Conservation (phyloP, 2,329 filamentous ascomycete species). For the Colletotrichum sp. region DNA sequence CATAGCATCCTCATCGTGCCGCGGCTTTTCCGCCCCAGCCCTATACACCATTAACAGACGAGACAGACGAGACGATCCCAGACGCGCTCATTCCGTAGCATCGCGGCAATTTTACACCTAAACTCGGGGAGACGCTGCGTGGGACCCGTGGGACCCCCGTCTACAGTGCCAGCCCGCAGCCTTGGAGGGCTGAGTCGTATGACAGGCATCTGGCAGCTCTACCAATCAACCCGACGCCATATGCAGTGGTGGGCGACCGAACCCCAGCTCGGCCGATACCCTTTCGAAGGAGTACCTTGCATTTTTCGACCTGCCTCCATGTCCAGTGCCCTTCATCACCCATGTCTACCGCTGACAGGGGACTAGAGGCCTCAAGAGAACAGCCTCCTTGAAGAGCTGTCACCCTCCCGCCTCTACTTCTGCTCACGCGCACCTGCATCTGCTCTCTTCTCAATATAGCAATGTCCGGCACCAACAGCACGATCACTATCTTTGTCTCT, state of each 20-base stretch:
- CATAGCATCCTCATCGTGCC: neutral
- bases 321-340: constrained; percentile 18
- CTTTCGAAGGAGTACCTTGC: constrained; percentile 27
- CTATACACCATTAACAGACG: neutral
- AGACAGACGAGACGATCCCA: constrained; percentile 11
- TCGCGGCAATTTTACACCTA: constrained; percentile 16
- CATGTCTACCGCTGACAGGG: constrained; percentile 30
- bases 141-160: constrained; percentile 8
- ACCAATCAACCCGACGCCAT: constrained; percentile 19
- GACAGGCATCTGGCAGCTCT: constrained; percentile 15
- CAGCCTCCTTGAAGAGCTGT: constrained; percentile 25
- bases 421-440: constrained; percentile 25
- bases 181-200: constrained; percentile 22
- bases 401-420: constrained; percentile 25
- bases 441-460: constrained; percentile 41
- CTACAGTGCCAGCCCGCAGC: neutral
- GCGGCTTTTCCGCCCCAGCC: constrained; percentile 8
- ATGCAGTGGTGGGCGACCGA: constrained; percentile 14
- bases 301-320: constrained; percentile 19
- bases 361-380: constrained; percentile 24
- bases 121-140: constrained; percentile 15
- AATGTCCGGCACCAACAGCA: constrained; percentile 33
- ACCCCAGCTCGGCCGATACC: constrained; percentile 19
- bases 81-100: constrained; percentile 19
- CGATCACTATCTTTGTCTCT: constrained; percentile 32